phyloP scores from a whole-genome alignment of 768 basidiomycete species.

The Amanita rimosa region DNA sequence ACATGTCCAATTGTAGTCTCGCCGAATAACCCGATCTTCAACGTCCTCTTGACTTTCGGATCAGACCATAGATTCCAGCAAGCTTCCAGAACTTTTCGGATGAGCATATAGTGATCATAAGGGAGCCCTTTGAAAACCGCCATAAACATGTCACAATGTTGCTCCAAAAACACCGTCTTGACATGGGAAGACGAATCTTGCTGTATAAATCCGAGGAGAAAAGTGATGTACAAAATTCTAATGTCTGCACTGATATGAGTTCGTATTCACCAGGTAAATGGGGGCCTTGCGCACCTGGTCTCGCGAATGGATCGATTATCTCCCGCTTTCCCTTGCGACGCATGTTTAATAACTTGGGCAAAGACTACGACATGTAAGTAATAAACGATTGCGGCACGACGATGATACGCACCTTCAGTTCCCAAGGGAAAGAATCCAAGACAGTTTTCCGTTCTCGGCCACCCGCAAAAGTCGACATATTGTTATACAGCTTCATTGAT shows the following conservation, averaged over 20 bases:
- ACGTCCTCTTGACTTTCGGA: conserved; percentile 53
- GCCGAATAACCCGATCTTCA: conserved; percentile 64
- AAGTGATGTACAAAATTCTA: conserved; percentile 60
- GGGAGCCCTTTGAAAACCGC: conserved; percentile 62
- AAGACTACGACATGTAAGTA: conserved; percentile 27
- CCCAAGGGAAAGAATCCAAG: conserved; percentile 69
- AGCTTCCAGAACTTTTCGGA: conserved; percentile 56
- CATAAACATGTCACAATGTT: conserved; percentile 53
- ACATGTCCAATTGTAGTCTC: conserved; percentile 59
- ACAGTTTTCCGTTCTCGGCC: conserved; percentile 53
- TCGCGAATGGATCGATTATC: conserved; percentile 28
- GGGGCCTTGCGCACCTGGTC: conserved; percentile 38
- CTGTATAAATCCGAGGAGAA: conserved; percentile 66
- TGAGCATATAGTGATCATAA: conserved; percentile 53
- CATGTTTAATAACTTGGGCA: conserved; percentile 62
- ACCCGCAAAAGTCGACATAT: conserved; percentile 51
- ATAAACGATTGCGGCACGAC: not conserved
- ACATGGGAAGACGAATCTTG: conserved; percentile 31
- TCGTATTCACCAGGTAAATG: not conserved
- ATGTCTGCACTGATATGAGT: conserved; percentile 42
- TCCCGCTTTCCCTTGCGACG: conserved; percentile 44
- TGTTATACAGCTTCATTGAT: conserved; percentile 52
- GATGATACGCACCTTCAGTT: conserved; percentile 44
- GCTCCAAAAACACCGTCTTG: conserved; percentile 60
- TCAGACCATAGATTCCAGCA: conserved; percentile 76